Evolutionary conservation across 805 yeast genomes (phyloP).

Genomic region (Lipomyces yamanashiensis): DNA sequence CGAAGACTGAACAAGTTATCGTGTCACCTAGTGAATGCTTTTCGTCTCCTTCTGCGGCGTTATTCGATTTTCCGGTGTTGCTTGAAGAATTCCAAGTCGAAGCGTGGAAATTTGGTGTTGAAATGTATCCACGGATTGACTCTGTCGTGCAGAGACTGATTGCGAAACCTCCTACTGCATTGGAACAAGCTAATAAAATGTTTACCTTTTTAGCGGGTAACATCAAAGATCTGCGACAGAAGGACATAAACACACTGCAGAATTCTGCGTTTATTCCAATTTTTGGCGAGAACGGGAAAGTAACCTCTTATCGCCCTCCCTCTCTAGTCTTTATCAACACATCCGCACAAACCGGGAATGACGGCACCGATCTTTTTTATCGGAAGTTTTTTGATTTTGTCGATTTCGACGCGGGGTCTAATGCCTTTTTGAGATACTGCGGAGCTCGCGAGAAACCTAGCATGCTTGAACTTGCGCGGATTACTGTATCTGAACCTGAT

Average conservation of each 20-base stretch:
- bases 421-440: slow-evolving; percentile 43
- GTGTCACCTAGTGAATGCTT: slow-evolving; percentile 32
- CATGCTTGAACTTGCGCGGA: slow-evolving; percentile 42
- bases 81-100: slow-evolving; percentile 34
- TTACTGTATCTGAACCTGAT: slow-evolving; percentile 40
- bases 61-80: slow-evolving; percentile 45
- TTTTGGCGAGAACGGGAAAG: slow-evolving; percentile 7
- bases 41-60: slow-evolving; percentile 30
- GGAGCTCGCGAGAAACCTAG: slow-evolving; percentile 46
- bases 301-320: slow-evolving; percentile 37
- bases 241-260: slow-evolving; percentile 35
- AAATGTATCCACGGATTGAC: slow-evolving; percentile 39
- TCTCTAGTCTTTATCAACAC: slow-evolving; percentile 35
- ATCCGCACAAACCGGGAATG: background rate
- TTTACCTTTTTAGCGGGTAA: slow-evolving; percentile 43
- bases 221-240: slow-evolving; percentile 34
- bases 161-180: slow-evolving; percentile 38
- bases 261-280: slow-evolving; percentile 42
- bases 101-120: slow-evolving; percentile 45
- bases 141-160: slow-evolving; percentile 36
- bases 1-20: slow-evolving; percentile 4
- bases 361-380: slow-evolving; percentile 27
- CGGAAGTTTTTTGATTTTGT: slow-evolving; percentile 42
- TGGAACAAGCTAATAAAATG: slow-evolving; percentile 37
- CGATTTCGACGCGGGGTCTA: slow-evolving; percentile 36